Evolutionary conservation across 192 early-diverging fungal species (phyloP).

Genomic region (Globomyces pollinis-pini): DNA sequence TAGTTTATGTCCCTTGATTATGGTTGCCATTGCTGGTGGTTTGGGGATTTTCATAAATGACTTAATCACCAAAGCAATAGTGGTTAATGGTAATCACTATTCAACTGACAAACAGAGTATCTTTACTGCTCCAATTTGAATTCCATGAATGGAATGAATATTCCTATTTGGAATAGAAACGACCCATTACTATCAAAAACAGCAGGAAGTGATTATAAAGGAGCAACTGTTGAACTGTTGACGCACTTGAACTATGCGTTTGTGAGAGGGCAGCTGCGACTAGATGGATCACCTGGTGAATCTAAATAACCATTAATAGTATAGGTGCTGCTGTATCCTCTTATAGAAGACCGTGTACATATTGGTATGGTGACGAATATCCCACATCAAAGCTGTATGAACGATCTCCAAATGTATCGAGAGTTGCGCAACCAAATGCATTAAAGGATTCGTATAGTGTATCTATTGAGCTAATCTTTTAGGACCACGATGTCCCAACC

Average conservation of each 20-base stretch:
- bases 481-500: conserved; percentile 1
- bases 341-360: conserved; percentile 5
- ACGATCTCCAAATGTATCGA: background rate
- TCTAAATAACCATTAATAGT: no score
- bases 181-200: background rate
- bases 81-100: conserved; percentile 26
- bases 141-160: conserved; percentile 6
- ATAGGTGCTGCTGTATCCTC: background rate
- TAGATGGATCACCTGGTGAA: background rate
- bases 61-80: background rate
- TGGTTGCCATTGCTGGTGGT: conserved; percentile 4
- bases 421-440: no score
- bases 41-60: background rate
- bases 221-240: background rate
- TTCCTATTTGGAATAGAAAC: conserved; percentile 18
- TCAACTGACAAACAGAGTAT: no score
- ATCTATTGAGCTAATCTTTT: no score
- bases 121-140: conserved; percentile 23
- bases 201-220: background rate
- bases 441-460: no score
- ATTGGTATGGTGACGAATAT: conserved; percentile 14
- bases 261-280: background rate
- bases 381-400: conserved; percentile 6
- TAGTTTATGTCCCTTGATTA: conserved; percentile 16
- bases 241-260: conserved; percentile 7